Base-by-base conservation (phyloP, 768 basidiomycete genomes). In the Lentinula boryana region DNA sequence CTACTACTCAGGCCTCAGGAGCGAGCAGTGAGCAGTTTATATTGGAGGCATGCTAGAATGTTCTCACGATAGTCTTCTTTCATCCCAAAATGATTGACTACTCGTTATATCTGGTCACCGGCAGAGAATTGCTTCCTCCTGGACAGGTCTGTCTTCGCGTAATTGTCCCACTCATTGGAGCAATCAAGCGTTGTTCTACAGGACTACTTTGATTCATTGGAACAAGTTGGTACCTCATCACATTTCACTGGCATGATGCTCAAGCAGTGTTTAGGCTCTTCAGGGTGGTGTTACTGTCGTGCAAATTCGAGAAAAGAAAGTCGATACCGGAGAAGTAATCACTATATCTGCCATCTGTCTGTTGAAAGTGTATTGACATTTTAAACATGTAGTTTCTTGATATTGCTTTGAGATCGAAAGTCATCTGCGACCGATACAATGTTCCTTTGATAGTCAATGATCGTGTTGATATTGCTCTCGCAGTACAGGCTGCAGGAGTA, bases 401-500 rank as follows among this genome's bases (percentile, higher is more conserved):
- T 60, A 79, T 95, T 60, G 94, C 94, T 0, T 69, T 68, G 50
- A 75, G 78, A 64, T 88, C 85, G 15, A 91, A 94, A 69, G 76
- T 66, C 16, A 71, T 98, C 5, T 94, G 91, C 67, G 80, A 84
- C 64, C 81, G 80, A 72, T 89, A 93, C 78, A 78, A 82, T 44
- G 82, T 96, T 32, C 94, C 93, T 0, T 74, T 97, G 4, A 77
- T 98, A 61, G 90, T 98, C 73, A 93, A 94, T 68, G 90, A 92
- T 71, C 84, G 93, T 10, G 77, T 96, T 60, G 95, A 97, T 67
- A 84, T 98, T 23, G 92, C 90, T 8, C 78, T 95, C 21, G 90
- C 91, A 6, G 75, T 91, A 21, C 76, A 83, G 48, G 87, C 88
- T 2, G 81, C 83, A 49, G 94, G 95, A 15, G 86, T 96, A 10